Percentiles rank a stretch among this genome's conserved stretches.
phyloP scores from a whole-genome alignment of 768 basidiomycete species.

The Boletus edulis region DNA sequence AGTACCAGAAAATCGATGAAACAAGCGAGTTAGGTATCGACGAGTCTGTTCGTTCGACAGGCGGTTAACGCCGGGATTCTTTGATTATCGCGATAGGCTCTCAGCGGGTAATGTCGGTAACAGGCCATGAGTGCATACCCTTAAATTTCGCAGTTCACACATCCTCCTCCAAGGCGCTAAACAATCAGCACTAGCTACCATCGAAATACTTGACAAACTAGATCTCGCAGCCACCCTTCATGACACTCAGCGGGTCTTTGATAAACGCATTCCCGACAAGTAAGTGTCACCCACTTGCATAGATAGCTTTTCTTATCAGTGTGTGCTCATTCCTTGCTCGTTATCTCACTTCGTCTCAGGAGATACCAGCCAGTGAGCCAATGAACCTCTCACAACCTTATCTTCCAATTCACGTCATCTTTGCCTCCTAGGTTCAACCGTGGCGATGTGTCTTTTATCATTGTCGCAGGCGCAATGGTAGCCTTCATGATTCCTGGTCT shows the following conservation, averaged over 20 bases:
- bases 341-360: conserved; percentile 8
- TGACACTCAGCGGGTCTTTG: conserved; percentile 3
- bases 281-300: conserved; percentile 5
- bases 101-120: background rate
- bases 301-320: background rate
- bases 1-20: background rate
- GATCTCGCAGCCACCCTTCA: background rate
- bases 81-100: background rate
- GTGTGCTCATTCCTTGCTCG: background rate
- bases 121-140: background rate
- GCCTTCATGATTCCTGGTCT: conserved; percentile 78
- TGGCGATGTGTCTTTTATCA: conserved; percentile 72
- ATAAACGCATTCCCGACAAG: conserved; percentile 3
- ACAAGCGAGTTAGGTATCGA: background rate
- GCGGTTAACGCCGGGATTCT: background rate
- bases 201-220: background rate
- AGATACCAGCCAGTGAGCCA: conserved; percentile 28
- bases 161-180: background rate
- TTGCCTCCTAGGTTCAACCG: conserved; percentile 52
- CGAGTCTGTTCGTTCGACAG: background rate
- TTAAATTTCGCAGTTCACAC: background rate
- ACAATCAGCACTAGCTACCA: background rate
- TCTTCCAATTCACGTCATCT: conserved; percentile 5
- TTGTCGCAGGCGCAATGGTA: conserved; percentile 66
- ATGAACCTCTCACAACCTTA: background rate